phyloP scores from a whole-genome alignment of 2,329 filamentous ascomycete genomes.

The Scedosporium aurantiacum region DNA sequence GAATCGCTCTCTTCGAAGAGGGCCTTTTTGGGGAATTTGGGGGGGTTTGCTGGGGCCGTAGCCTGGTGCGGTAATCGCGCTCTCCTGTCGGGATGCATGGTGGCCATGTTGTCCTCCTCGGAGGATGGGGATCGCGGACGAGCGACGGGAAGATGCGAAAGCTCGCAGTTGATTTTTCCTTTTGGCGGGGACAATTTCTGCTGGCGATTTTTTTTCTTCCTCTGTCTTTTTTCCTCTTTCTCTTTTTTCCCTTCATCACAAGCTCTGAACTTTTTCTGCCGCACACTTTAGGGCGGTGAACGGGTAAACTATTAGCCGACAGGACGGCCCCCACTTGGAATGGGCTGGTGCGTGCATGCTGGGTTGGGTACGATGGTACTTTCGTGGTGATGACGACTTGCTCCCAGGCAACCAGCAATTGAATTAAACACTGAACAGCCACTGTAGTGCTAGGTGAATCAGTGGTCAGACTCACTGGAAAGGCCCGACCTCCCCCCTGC shows the following conservation, averaged over 20 bases:
- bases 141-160: too few relatives aligned
- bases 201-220: not conserved
- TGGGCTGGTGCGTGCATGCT: not conserved
- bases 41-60: slow-evolving; percentile 8
- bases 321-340: not conserved
- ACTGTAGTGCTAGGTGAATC: too few relatives aligned
- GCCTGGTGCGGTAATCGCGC: not conserved
- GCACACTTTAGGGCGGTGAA: not conserved
- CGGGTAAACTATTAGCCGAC: slow-evolving; percentile 5
- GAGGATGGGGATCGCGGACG: too few relatives aligned
- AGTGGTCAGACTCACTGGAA: too few relatives aligned
- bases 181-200: not conserved
- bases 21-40: slow-evolving; percentile 30
- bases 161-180: not conserved
- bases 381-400: not conserved
- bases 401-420: not conserved
- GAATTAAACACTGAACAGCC: too few relatives aligned
- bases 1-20: slow-evolving; percentile 40
- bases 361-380: not conserved
- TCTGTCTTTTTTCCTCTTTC: not conserved
- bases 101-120: not conserved
- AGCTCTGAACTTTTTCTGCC: slow-evolving; percentile 5
- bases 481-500: too few relatives aligned
- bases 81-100: slow-evolving; percentile 5
- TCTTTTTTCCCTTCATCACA: not conserved